Conservation (phyloP, 2,329 filamentous ascomycete species). For the Paecilomyces sp. region DNA sequence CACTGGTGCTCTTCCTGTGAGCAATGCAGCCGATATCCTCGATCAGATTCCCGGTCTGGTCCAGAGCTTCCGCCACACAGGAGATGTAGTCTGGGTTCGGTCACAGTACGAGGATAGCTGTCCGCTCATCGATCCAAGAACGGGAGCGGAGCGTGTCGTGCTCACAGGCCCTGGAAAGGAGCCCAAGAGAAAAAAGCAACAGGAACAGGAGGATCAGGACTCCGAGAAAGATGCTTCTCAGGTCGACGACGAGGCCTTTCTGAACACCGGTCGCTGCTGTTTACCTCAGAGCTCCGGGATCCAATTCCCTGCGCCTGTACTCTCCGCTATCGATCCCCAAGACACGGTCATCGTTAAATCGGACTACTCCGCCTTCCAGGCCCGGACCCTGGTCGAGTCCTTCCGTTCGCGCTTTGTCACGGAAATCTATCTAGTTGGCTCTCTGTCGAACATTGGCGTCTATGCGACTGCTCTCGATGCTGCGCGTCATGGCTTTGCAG, state of each 20-base stretch:
- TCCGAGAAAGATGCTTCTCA: background rate
- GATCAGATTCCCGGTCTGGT: conserved; percentile 60
- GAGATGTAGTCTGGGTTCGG: conserved; percentile 77
- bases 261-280: conserved; percentile 33
- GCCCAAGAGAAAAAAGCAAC: conserved; percentile 7
- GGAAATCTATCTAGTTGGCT: conserved; percentile 82
- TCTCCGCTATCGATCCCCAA: conserved; percentile 41
- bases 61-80: conserved; percentile 63
- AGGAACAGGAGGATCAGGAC: background rate
- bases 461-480: conserved; percentile 90
- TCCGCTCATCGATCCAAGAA: conserved; percentile 45
- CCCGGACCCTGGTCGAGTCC: conserved; percentile 64
- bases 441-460: conserved; percentile 78
- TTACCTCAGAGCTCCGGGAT: conserved; percentile 35
- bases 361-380: conserved; percentile 81
- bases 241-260: conserved; percentile 37
- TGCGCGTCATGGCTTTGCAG: conserved; percentile 76
- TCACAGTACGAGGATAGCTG: conserved; percentile 64
- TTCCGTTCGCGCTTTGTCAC: conserved; percentile 82
- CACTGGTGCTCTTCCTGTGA: conserved; percentile 60
- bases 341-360: conserved; percentile 60
- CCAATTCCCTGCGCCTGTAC: conserved; percentile 44
- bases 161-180: conserved; percentile 25
- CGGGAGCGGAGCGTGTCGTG: conserved; percentile 40
- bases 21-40: conserved; percentile 58